phyloP scores from a whole-genome alignment of 1,139 yeast genomes.

The Kodamaea alishanica region DNA sequence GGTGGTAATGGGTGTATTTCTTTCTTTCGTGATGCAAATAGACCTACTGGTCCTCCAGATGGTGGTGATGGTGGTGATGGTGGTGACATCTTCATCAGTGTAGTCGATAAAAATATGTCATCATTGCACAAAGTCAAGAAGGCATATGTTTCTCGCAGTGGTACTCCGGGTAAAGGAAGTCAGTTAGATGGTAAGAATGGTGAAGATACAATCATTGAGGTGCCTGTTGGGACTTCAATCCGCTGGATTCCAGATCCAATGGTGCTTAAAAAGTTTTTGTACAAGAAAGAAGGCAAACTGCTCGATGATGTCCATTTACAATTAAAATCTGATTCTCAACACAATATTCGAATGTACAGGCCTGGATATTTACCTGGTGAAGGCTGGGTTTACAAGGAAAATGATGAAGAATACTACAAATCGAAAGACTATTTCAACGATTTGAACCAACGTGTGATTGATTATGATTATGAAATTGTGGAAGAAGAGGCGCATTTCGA shows the following conservation, averaged over 20 bases:
- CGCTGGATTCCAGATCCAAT: conserved; percentile 83
- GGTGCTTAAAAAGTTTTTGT: conserved; percentile 35
- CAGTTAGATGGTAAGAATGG: conserved; percentile 87
- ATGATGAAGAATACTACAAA: conserved; percentile 64
- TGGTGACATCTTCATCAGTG: conserved; percentile 80
- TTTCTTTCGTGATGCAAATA: conserved; percentile 79
- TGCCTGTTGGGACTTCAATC: conserved; percentile 87
- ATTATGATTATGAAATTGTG: conserved; percentile 59
- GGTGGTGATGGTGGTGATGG: conserved; percentile 99
- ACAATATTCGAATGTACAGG: conserved; percentile 60
- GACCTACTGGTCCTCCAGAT: conserved; percentile 89
- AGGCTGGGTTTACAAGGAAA: conserved; percentile 85
- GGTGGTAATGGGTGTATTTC: conserved; percentile 92
- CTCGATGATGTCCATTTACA: conserved; percentile 29
- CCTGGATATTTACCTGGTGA: conserved; percentile 57
- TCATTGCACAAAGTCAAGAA: conserved; percentile 68
- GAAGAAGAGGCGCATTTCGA: conserved; percentile 63
- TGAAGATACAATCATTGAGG: conserved; percentile 70
- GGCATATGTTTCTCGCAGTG: conserved; percentile 68
- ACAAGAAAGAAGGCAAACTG: conserved; percentile 23
- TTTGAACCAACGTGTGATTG: conserved; percentile 58
- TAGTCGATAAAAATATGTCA: conserved; percentile 59
- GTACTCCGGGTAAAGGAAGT: conserved; percentile 64
- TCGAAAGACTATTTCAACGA: conserved; percentile 62
- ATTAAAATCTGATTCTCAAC: conserved; percentile 18